phyloP scores from a whole-genome alignment of 2,329 filamentous ascomycete species.

The Colletotrichum brevisporum region DNA sequence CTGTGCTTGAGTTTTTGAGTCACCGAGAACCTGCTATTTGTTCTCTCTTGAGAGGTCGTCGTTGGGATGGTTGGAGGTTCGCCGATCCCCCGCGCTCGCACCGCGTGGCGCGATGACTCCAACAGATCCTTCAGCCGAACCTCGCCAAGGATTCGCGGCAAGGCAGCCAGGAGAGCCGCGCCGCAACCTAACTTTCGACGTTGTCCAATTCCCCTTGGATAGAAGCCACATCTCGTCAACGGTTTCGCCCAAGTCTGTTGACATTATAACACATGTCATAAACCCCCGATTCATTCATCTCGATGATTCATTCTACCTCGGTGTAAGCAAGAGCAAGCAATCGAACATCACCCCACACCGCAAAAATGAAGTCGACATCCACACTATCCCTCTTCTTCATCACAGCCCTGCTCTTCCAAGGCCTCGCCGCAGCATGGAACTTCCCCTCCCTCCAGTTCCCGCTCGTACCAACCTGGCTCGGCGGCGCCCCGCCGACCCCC shows the following conservation, averaged over 20 bases:
- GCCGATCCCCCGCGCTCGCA: too few relatives aligned
- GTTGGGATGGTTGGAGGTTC: too few relatives aligned
- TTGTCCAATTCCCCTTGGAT: neutral
- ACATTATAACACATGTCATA: too few relatives aligned
- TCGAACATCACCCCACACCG: neutral
- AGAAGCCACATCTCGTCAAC: neutral
- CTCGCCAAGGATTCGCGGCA: neutral
- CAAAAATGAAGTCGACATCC: neutral
- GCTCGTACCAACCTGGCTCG: conserved; percentile 7
- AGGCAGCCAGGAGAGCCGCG: neutral
- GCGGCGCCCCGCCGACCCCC: neutral
- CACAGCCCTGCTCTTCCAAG: neutral
- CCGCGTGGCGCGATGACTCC: neutral
- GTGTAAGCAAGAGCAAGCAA: neutral
- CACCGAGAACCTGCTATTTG: neutral
- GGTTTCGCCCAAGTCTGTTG: neutral
- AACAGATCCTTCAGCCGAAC: neutral
- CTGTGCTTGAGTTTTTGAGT: neutral
- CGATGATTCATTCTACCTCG: too few relatives aligned
- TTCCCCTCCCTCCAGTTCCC: neutral
- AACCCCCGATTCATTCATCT: too few relatives aligned
- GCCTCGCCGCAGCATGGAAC: conserved; percentile 12
- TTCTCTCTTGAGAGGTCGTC: neutral
- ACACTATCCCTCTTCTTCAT: neutral
- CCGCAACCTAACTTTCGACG: neutral